Conservation (phyloP, 179 eudicot genomes). For the Nepenthes alata region DNA sequence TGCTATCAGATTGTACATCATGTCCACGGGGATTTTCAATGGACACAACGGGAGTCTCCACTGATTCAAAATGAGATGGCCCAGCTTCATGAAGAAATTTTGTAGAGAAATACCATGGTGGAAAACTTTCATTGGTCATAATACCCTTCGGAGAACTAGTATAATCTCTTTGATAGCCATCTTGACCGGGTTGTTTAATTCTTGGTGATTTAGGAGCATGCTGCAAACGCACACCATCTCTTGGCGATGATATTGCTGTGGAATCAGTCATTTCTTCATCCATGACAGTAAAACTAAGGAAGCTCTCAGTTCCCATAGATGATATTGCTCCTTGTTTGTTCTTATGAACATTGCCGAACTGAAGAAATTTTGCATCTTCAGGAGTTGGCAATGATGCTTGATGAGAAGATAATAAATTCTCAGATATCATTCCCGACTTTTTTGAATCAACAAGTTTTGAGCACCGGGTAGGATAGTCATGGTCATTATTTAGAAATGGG, state of each 20-base stretch:
- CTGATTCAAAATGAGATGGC: conserved; percentile 15
- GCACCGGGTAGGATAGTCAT: conserved; percentile 62
- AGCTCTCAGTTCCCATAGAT: conserved; percentile 8
- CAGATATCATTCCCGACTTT: conserved; percentile 44
- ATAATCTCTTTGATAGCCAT: conserved; percentile 19
- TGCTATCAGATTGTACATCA: conserved; percentile 14
- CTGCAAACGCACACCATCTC: conserved; percentile 7
- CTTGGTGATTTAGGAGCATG: conserved; percentile 14
- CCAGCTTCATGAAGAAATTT: conserved; percentile 22
- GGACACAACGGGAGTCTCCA: conserved; percentile 15
- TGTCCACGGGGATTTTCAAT: conserved; percentile 29
- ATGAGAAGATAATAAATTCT: conserved; percentile 50
- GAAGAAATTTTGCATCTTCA: conserved; percentile 22
- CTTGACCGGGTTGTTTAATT: conserved; percentile 17
- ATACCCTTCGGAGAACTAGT: conserved; percentile 16
- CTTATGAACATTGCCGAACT: conserved; percentile 13
- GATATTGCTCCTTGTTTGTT: conserved; percentile 17
- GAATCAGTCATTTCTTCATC: conserved; percentile 39
- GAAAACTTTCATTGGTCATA: too few relatives aligned
- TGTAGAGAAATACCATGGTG: conserved; percentile 3
- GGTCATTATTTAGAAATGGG: conserved; percentile 56
- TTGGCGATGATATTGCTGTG: conserved; percentile 29
- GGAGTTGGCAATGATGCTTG: conserved; percentile 12
- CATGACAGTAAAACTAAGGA: conserved; percentile 7
- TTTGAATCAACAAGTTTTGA: conserved; percentile 69